phyloP scores from a whole-genome alignment of 108 stramenopile species.

The Aurantiochytrium sp. region DNA sequence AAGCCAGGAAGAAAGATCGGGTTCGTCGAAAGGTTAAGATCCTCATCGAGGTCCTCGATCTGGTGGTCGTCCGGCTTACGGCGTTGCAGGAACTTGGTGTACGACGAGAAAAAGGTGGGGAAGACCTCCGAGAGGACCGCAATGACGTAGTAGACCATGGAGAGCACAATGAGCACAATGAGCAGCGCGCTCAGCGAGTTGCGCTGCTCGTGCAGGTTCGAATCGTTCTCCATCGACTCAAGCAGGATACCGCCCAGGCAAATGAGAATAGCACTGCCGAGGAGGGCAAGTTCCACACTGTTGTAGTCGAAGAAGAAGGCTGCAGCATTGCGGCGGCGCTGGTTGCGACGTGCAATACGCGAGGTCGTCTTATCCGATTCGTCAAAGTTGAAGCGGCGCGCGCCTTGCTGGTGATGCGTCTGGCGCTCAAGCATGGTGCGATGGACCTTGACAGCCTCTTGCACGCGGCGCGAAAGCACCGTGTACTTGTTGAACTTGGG shows the following conservation, averaged over 20 bases:
- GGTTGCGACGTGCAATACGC: background rate
- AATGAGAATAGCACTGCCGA: conserved; percentile 17
- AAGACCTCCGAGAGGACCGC: background rate
- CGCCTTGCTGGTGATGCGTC: background rate
- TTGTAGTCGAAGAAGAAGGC: conserved; percentile 30
- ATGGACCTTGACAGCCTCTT: background rate
- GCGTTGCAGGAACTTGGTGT: background rate
- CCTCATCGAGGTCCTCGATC: background rate
- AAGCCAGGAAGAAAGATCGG: background rate
- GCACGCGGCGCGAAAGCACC: background rate
- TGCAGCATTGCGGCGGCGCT: background rate
- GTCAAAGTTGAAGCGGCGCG: background rate
- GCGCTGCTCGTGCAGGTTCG: background rate
- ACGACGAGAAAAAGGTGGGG: background rate
- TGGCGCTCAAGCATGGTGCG: background rate
- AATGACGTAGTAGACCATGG: background rate
- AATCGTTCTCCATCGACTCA: background rate
- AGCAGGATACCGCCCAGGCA: conserved; percentile 30
- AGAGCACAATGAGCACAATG: background rate
- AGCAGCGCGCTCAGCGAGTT: background rate
- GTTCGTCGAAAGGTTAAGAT: background rate
- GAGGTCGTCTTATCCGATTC: background rate
- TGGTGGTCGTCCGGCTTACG: background rate
- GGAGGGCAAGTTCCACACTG: conserved; percentile 23
- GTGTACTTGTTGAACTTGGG: background rate